Percentiles rank a stretch among this genome's conserved stretches.
Conservation (phyloP, 2,329 filamentous ascomycete genomes). For the Trichoderma lentiforme region DNA sequence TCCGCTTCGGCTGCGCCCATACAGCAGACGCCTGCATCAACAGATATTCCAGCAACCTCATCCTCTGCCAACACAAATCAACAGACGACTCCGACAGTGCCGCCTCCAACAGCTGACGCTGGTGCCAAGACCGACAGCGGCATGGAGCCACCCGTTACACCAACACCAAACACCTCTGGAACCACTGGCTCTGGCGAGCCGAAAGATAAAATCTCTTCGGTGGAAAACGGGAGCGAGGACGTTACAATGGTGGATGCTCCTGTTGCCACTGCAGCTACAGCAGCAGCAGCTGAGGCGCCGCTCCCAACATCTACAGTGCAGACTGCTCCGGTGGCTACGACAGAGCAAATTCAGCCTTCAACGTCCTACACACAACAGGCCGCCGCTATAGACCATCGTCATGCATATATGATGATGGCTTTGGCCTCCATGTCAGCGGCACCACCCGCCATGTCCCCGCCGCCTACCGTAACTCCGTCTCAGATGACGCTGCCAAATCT, state of each 20-base stretch:
- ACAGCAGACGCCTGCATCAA: not conserved
- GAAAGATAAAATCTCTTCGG: not conserved
- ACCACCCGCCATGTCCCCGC: conserved; percentile 38
- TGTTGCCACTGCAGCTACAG: not conserved
- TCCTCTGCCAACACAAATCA: not conserved
- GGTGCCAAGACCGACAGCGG: not conserved
- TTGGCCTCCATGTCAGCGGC: conserved; percentile 39
- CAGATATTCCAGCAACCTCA: not conserved
- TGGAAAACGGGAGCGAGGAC: conserved; percentile 14
- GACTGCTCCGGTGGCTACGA: conserved; percentile 19
- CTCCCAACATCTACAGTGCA: not conserved
- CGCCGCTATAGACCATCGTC: conserved; percentile 36
- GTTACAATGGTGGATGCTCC: conserved; percentile 23
- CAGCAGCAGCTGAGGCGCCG: conserved; percentile 13
- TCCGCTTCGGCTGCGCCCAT: not conserved
- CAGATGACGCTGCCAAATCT: conserved; percentile 44
- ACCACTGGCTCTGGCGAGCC: not conserved
- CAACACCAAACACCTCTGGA: not conserved
- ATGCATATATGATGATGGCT: conserved; percentile 46
- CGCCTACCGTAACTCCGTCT: conserved; percentile 44
- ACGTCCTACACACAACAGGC: conserved; percentile 34
- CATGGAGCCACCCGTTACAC: conserved; percentile 6
- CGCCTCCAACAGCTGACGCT: not conserved
- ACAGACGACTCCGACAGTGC: conserved; percentile 19
- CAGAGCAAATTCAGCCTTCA: conserved; percentile 31